These are phyloP conservation scores for Russula foetens DNA, from an alignment of 768 basidiomycete genomes.

Conservation along the genomic window DNA sequence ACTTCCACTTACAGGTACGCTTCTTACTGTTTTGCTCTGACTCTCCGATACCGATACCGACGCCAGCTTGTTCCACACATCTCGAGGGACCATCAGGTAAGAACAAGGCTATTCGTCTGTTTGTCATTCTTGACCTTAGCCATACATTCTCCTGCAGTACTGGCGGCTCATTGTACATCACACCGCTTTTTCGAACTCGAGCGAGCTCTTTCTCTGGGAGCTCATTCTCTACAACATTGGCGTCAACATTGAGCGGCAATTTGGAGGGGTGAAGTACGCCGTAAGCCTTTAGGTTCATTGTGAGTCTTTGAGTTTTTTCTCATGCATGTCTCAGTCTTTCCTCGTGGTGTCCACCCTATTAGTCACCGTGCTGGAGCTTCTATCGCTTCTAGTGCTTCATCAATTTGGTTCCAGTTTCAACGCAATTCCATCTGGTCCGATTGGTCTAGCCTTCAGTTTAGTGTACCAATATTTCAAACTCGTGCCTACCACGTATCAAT, in stretches of 20 bases:
- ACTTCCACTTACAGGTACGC: conserved; percentile 73
- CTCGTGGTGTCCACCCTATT: conserved; percentile 57
- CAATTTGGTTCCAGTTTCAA: conserved; percentile 51
- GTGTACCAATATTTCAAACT: conserved; percentile 78
- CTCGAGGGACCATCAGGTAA: conserved; percentile 82
- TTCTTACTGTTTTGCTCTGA: conserved; percentile 4
- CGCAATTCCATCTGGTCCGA: conserved; percentile 66
- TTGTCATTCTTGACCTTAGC: neutral
- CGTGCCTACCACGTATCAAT: conserved; percentile 68
- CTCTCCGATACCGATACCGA: neutral
- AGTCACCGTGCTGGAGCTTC: conserved; percentile 60
- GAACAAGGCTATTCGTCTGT: conserved; percentile 15
- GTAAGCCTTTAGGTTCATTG: conserved; percentile 36
- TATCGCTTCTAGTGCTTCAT: conserved; percentile 55
- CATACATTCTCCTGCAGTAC: conserved; percentile 44
- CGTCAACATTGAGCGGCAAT: conserved; percentile 71
- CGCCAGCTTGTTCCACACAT: conserved; percentile 77
- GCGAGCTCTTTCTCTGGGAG: conserved; percentile 73
- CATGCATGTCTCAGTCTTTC: conserved; percentile 54
- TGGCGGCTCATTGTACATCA: conserved; percentile 77
- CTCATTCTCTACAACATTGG: conserved; percentile 65
- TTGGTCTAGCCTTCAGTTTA: conserved; percentile 68
- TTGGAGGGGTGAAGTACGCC: conserved; percentile 82
- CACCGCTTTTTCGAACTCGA: conserved; percentile 73
- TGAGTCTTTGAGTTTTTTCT: conserved; percentile 4